Evolutionary conservation across 345 rosid species (phyloP), one percentile per base, ranked within the genome.

Genomic region (Carallia brachiata): DNA sequence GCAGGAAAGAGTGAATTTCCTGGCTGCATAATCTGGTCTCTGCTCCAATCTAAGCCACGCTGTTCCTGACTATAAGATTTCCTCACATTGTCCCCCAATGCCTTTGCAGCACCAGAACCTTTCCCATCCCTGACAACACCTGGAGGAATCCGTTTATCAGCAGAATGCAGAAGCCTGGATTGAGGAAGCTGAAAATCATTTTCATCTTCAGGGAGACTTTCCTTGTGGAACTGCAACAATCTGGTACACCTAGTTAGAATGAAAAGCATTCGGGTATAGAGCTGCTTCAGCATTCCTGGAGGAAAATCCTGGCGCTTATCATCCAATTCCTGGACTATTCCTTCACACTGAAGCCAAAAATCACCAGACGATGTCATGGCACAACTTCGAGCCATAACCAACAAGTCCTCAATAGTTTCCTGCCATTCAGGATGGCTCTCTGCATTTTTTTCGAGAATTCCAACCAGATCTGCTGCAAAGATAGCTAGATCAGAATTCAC

Each of bases 291-390:
- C 70, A 64, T 88, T 34, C 99, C 98, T 4, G 89, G 90, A 63
- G 98, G 90, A 85, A 84, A 91, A 82, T 96, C 99, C 80, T 96
- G 99, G 62, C 99, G 98, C 75, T 84, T 90, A 81, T 96, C 98
- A 83, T 90, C 99, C 78, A 96, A 77, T 66, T 96, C 99, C 82
- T 96, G 99, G 70, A 96, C 99, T 81, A 92, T 92, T 72, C 97
- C 89, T 84, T 96, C 99, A 81, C 99, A 96, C 74, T 90, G 98
- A 79, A 92, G 98, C 99, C 99, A 96, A 80, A 96, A 96, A 73
- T 96, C 98, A 75, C 91, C 91, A 68, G 99, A 89, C 47, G 88
- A 80, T 67, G 92, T 84, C 97, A 96, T 86, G 71, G 95, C 96
- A 84, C 98, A 92, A 74, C 96, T 84, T 70, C 99, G 89, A 84